Conservation (phyloP, 371 early-diverging fungal genomes). For the Lichtheimia ornata region DNA sequence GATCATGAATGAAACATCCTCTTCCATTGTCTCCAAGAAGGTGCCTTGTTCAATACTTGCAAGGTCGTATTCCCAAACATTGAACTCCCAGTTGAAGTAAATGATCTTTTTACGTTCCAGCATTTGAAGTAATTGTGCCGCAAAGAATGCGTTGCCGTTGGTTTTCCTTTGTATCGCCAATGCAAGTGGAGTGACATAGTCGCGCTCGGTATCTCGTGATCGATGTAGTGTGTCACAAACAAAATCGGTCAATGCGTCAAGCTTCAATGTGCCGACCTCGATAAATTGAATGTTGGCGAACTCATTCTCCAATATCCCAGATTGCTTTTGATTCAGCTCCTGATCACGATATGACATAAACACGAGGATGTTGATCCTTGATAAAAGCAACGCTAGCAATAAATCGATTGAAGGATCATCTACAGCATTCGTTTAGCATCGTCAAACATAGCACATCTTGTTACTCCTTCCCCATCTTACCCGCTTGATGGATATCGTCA, state of each 20-base stretch:
- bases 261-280: conserved; percentile 29
- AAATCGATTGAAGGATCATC: conserved; percentile 49
- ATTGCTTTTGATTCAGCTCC: conserved; percentile 22
- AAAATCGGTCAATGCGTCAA: conserved; percentile 36
- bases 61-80: conserved; percentile 47
- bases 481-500: conserved; percentile 50
- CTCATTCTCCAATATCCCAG: conserved; percentile 26
- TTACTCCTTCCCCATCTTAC: conserved; percentile 3
- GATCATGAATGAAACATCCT: conserved; percentile 37
- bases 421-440: not conserved
- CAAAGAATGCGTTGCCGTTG: conserved; percentile 45
- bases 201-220: conserved; percentile 16
- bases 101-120: conserved; percentile 46
- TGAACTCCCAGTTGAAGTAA: conserved; percentile 49
- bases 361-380: conserved; percentile 30
- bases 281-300: conserved; percentile 28
- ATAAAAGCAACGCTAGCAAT: conserved; percentile 32
- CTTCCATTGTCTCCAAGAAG: conserved; percentile 21
- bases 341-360: conserved; percentile 42
- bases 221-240: conserved; percentile 40
- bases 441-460: no score
- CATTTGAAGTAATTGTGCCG: conserved; percentile 33
- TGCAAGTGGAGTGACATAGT: conserved; percentile 33
- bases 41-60: conserved; percentile 27
- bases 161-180: conserved; percentile 37